phyloP scores from a whole-genome alignment of 441 rosid species.

The Croton laevigatus region DNA sequence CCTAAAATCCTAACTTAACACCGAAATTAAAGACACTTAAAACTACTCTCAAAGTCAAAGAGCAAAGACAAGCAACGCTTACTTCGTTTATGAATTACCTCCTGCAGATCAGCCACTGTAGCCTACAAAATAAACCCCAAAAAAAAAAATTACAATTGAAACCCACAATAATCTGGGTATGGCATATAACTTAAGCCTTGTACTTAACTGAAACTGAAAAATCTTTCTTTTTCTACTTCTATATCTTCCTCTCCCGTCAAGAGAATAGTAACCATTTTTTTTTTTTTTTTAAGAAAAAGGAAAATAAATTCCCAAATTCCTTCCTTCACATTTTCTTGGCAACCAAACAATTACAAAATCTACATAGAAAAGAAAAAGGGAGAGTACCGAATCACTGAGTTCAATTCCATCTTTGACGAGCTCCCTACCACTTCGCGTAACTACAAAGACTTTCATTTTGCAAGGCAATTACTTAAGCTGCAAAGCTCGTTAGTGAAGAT shows the following conservation, averaged over 20 bases:
- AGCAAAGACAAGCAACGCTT: slow-evolving; percentile 19
- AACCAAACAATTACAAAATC: slow-evolving; percentile 12
- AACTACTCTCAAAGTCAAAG: background rate
- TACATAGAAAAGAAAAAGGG: slow-evolving; percentile 8
- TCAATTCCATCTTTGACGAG: slow-evolving; percentile 70
- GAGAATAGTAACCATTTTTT: background rate
- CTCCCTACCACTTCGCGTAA: slow-evolving; percentile 84
- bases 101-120: slow-evolving; percentile 84
- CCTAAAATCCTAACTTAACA: background rate
- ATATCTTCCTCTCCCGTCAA: background rate
- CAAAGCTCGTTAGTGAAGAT: slow-evolving; percentile 16
- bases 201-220: background rate
- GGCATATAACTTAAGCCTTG: background rate
- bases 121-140: slow-evolving; percentile 45
- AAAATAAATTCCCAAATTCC: background rate
- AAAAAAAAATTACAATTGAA: slow-evolving; percentile 9
- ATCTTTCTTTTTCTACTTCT: background rate
- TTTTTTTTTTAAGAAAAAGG: background rate
- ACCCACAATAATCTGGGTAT: background rate
- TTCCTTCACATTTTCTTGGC: slow-evolving; percentile 6
- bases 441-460: slow-evolving; percentile 70
- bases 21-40: background rate
- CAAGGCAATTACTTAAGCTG: slow-evolving; percentile 2
- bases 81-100: slow-evolving; percentile 78
- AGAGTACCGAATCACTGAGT: slow-evolving; percentile 64